A percentile compares a stretch with the other conserved stretches of the same genome.
Conservation (phyloP, 192 early-diverging fungal species). For the Backusella tarrabulga region DNA sequence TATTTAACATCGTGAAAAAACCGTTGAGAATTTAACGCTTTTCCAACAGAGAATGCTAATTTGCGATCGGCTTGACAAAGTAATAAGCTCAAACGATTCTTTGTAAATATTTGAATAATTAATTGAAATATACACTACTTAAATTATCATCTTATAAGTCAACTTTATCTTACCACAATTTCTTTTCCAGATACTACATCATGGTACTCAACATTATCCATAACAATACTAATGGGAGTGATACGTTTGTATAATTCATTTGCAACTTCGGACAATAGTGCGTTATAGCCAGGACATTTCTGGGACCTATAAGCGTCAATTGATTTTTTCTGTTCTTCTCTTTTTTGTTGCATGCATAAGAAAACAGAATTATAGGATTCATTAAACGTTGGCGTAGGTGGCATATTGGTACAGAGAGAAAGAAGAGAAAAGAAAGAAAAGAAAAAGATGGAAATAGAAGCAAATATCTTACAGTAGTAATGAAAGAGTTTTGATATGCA, state of each 20-base stretch:
- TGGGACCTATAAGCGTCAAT: conserved; percentile 25
- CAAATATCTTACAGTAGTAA: background rate
- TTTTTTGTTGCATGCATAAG: conserved; percentile 17
- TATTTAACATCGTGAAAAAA: conserved; percentile 92
- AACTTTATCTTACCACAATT: conserved; percentile 66
- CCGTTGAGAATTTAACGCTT: conserved; percentile 82
- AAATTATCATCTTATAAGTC: background rate
- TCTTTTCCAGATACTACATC: conserved; percentile 85
- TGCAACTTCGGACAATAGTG: conserved; percentile 71
- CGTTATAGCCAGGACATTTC: conserved; percentile 54
- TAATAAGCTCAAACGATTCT: conserved; percentile 61
- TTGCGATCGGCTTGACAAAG: conserved; percentile 84
- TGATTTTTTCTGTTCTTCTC: conserved; percentile 22
- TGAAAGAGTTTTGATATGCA: background rate
- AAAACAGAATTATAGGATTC: conserved; percentile 15
- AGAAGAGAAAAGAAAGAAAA: background rate
- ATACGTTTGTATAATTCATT: conserved; percentile 61
- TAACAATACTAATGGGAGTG: conserved; percentile 56
- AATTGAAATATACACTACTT: background rate
- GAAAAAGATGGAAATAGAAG: background rate
- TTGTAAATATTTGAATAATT: background rate
- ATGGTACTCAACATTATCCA: conserved; percentile 80
- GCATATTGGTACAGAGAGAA: background rate
- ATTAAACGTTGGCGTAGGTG: background rate
- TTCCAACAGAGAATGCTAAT: conserved; percentile 80